Evolutionary conservation across 345 rosid genomes (phyloP).

Genomic region (Cardamine chenopodiifolia): DNA sequence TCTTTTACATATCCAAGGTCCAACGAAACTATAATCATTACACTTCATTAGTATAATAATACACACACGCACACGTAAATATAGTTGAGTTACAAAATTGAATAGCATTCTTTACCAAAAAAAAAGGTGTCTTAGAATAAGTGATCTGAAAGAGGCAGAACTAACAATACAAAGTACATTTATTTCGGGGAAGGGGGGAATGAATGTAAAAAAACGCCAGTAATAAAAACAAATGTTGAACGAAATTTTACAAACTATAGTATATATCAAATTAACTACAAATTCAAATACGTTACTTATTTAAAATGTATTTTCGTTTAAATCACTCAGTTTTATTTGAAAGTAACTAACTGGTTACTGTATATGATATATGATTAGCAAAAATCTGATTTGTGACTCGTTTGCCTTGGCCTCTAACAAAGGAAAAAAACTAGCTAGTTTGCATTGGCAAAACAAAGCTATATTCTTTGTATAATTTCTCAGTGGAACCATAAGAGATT

Average conservation of each 20-base stretch:
- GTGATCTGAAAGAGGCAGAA: background rate
- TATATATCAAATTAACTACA: background rate
- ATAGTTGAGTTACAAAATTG: background rate
- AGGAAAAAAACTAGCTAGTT: background rate
- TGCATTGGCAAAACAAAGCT: background rate
- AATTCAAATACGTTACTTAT: background rate
- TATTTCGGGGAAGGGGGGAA: background rate
- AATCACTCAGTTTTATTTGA: background rate
- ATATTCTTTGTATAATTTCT: background rate
- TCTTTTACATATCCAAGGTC: conserved; percentile 27
- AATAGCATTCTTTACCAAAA: background rate
- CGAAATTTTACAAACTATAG: background rate
- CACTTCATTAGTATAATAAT: conserved; percentile 1
- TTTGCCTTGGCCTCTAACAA: background rate
- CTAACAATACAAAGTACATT: background rate
- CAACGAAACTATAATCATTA: conserved; percentile 28
- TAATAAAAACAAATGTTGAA: background rate
- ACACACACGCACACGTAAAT: conserved; percentile 12
- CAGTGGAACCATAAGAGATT: background rate
- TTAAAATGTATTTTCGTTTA: background rate
- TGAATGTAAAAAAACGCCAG: background rate
- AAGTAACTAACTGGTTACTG: background rate
- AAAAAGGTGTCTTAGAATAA: conserved; percentile 3
- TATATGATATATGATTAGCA: background rate
- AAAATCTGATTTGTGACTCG: background rate